Conservation (phyloP, 306 rosid genomes). For the Geum urbanum region DNA sequence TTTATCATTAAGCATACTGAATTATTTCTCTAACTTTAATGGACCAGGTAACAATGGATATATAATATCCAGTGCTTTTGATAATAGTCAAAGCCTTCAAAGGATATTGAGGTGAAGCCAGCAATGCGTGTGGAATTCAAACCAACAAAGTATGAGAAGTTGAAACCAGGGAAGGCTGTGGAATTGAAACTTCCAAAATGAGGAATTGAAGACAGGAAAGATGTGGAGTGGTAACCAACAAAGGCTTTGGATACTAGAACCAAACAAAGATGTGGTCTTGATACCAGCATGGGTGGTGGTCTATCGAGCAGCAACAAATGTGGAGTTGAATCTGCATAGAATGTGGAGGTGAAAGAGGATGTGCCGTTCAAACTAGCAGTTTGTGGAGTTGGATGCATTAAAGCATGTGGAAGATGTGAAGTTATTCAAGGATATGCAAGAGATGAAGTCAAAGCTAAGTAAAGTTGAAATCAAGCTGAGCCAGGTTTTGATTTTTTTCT, state of each 20-base stretch:
- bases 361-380: conserved; percentile 24
- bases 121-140: conserved; percentile 15
- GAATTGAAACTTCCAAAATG: conserved; percentile 15
- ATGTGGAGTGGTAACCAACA: conserved; percentile 18
- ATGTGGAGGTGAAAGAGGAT: conserved; percentile 26
- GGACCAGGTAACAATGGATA: conserved; percentile 37
- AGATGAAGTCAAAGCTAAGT: conserved; percentile 65
- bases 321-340: conserved; percentile 19
- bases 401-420: conserved; percentile 37
- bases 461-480: conserved; percentile 69
- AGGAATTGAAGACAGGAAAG: conserved; percentile 14
- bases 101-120: conserved; percentile 23
- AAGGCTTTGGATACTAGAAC: conserved; percentile 1
- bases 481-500: conserved; percentile 57
- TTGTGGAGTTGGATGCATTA: conserved; percentile 27
- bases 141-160: conserved; percentile 15
- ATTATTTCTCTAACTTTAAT: too few species aligned
- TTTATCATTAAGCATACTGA: background rate
- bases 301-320: background rate
- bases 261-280: conserved; percentile 13
- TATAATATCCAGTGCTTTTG: conserved; percentile 24
- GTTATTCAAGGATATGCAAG: conserved; percentile 58
- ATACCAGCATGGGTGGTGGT: background rate
- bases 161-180: conserved; percentile 9
- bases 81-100: conserved; percentile 23